These are phyloP conservation scores for Baorangia bicolor DNA, from an alignment of 768 basidiomycete genomes.

Conservation along the genomic window DNA sequence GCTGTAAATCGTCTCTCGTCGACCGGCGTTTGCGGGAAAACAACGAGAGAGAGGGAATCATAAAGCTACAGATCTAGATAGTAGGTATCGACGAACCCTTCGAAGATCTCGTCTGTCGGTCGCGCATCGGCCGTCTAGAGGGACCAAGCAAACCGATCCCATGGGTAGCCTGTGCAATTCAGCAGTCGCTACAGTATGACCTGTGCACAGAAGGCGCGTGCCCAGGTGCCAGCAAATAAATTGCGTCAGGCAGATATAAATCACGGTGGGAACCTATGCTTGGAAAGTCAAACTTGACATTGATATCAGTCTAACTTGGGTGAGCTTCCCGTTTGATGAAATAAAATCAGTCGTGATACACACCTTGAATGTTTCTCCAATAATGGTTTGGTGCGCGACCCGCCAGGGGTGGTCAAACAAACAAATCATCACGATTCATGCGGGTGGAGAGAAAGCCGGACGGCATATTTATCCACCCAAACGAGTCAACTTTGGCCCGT, in stretches of 20 bases:
- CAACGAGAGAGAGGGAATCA: neutral
- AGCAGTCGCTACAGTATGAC: slow-evolving; percentile 26
- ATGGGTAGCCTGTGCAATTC: slow-evolving; percentile 33
- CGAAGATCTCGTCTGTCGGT: slow-evolving; percentile 12
- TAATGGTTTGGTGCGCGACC: slow-evolving; percentile 78
- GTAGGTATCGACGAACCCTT: slow-evolving; percentile 10
- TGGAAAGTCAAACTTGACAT: neutral
- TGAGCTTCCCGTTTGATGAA: neutral
- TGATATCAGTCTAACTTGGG: slow-evolving; percentile 9
- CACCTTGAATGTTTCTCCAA: slow-evolving; percentile 56
- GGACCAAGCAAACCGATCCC: slow-evolving; percentile 12
- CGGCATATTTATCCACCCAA: slow-evolving; percentile 61
- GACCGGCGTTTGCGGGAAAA: slow-evolving; percentile 5
- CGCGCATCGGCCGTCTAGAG: slow-evolving; percentile 7
- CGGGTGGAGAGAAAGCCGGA: slow-evolving; percentile 61
- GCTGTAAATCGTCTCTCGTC: slow-evolving; percentile 43
- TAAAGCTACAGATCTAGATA: neutral
- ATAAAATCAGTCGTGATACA: slow-evolving; percentile 24
- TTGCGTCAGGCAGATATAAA: neutral
- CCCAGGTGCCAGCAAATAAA: neutral
- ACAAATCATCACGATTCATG: too few species aligned
- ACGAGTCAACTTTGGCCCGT: slow-evolving; percentile 60
- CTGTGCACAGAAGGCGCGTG: slow-evolving; percentile 8
- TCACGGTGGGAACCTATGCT: slow-evolving; percentile 12
- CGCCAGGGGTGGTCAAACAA: slow-evolving; percentile 63